Evolutionary conservation across 495 filamentous ascomycete genomes (phyloP).

Genomic region (Niebla homalea): DNA sequence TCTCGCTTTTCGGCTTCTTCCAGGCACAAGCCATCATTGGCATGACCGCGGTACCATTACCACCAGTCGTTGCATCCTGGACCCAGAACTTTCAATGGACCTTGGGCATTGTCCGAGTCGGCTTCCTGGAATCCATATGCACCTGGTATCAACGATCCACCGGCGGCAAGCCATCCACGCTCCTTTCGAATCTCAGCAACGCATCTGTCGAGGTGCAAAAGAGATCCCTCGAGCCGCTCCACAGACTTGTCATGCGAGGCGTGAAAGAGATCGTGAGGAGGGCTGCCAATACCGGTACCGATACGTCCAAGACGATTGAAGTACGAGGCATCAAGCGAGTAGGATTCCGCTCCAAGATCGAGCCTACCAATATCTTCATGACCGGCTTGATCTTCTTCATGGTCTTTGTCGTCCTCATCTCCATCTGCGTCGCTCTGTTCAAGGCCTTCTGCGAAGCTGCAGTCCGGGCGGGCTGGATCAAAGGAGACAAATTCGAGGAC

Average conservation of each 20-base stretch:
- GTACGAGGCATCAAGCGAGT: slow-evolving; percentile 84
- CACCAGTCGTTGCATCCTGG: slow-evolving; percentile 85
- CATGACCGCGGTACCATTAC: slow-evolving; percentile 70
- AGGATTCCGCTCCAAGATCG: slow-evolving; percentile 72
- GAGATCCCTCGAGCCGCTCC: slow-evolving; percentile 35
- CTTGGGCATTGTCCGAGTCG: slow-evolving; percentile 87
- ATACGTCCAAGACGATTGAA: slow-evolving; percentile 38
- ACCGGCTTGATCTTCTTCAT: slow-evolving; percentile 86
- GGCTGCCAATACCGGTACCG: slow-evolving; percentile 31
- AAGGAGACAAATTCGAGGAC: slow-evolving; percentile 78
- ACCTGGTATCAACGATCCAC: slow-evolving; percentile 96
- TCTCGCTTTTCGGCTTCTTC: slow-evolving; percentile 91
- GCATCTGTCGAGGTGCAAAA: slow-evolving; percentile 81
- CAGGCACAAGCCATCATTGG: slow-evolving; percentile 94
- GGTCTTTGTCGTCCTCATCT: slow-evolving; percentile 61
- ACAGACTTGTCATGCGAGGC: slow-evolving; percentile 33
- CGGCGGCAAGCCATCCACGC: slow-evolving; percentile 70
- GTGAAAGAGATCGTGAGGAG: slow-evolving; percentile 36
- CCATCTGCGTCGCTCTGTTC: slow-evolving; percentile 61
- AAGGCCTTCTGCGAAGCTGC: slow-evolving; percentile 66
- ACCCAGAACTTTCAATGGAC: slow-evolving; percentile 98
- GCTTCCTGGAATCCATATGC: slow-evolving; percentile 75
- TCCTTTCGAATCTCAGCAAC: slow-evolving; percentile 58
- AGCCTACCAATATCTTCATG: slow-evolving; percentile 86
- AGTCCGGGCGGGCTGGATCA: slow-evolving; percentile 63